A percentile compares a stretch with the other conserved stretches of the same genome.
Evolutionary conservation across 2,329 filamentous ascomycete species (phyloP).

Genomic region (Elsinoe batatas): DNA sequence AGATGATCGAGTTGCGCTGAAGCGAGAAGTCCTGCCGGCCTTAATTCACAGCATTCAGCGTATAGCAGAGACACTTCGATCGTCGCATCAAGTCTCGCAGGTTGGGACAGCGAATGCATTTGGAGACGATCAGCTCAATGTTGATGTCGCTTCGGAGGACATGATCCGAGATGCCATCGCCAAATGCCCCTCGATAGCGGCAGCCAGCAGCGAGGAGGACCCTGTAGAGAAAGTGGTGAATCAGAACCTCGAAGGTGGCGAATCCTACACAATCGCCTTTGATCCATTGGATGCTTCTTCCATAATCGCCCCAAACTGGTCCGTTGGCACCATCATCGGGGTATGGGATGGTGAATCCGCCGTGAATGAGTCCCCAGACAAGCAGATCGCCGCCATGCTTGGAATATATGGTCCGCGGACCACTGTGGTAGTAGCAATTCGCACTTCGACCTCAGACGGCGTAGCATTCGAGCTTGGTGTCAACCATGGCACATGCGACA

Average conservation of each 20-base stretch:
- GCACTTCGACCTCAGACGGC: conserved; percentile 32
- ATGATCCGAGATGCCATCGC: conserved; percentile 39
- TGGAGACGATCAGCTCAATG: conserved; percentile 51
- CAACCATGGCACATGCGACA: conserved; percentile 22
- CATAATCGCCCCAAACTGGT: conserved; percentile 37
- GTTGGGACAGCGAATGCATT: conserved; percentile 46
- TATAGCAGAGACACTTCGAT: conserved; percentile 38
- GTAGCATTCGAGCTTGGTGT: conserved; percentile 46
- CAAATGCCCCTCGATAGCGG: conserved; percentile 36
- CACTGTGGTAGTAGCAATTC: conserved; percentile 44
- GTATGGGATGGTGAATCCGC: conserved; percentile 37
- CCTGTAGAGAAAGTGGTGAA: conserved; percentile 38
- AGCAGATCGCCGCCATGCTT: conserved; percentile 27
- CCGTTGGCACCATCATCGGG: conserved; percentile 47
- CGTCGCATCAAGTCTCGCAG: conserved; percentile 37
- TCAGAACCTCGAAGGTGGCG: conserved; percentile 23
- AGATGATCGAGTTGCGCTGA: background rate
- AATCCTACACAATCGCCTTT: conserved; percentile 51
- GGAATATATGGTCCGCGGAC: conserved; percentile 28
- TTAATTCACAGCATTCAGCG: conserved; percentile 38
- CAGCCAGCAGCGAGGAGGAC: conserved; percentile 53
- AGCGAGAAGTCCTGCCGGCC: conserved; percentile 38
- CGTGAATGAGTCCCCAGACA: conserved; percentile 19
- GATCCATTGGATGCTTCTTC: conserved; percentile 56
- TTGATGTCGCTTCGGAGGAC: conserved; percentile 45